Conservation (phyloP, 768 basidiomycete species). For the Termitomyces sp. region DNA sequence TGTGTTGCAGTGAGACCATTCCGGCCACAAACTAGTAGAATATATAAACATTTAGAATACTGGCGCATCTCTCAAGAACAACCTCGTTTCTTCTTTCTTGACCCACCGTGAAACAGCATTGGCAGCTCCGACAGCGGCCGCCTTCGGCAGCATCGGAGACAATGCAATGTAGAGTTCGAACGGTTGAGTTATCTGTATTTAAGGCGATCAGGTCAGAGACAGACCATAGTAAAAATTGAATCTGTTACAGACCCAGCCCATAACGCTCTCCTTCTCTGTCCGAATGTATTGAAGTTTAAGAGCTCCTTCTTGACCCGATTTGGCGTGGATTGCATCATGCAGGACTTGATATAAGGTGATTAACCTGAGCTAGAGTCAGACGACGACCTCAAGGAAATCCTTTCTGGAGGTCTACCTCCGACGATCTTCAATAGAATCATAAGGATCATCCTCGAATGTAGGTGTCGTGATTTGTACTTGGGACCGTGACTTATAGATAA, state of each 20-base stretch:
- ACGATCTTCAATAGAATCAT: conserved; percentile 53
- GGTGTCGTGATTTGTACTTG: conserved; percentile 90
- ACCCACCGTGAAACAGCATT: conserved; percentile 90
- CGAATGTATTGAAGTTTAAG: conserved; percentile 85
- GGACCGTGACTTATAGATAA: conserved; percentile 86
- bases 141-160: conserved; percentile 82
- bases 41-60: conserved; percentile 51
- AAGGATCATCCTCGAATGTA: conserved; percentile 82
- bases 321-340: conserved; percentile 87
- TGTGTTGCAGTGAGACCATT: not conserved
- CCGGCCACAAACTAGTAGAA: not conserved
- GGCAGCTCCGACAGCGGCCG: conserved; percentile 80
- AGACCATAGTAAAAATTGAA: not conserved
- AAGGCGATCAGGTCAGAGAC: not conserved
- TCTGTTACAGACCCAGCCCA: conserved; percentile 80
- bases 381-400: not conserved
- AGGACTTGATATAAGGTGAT: conserved; percentile 83
- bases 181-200: conserved; percentile 78
- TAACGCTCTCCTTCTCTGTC: conserved; percentile 80
- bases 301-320: conserved; percentile 74
- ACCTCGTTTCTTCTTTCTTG: conserved; percentile 72
- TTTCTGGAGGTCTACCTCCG: conserved; percentile 40
- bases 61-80: conserved; percentile 88
- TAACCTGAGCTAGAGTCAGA: conserved; percentile 40
- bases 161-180: conserved; percentile 89